Evolutionary conservation across 1,139 yeast genomes (phyloP), one percentile per base, ranked within the genome.

Genomic region (Suhomyces chickasaworum): DNA sequence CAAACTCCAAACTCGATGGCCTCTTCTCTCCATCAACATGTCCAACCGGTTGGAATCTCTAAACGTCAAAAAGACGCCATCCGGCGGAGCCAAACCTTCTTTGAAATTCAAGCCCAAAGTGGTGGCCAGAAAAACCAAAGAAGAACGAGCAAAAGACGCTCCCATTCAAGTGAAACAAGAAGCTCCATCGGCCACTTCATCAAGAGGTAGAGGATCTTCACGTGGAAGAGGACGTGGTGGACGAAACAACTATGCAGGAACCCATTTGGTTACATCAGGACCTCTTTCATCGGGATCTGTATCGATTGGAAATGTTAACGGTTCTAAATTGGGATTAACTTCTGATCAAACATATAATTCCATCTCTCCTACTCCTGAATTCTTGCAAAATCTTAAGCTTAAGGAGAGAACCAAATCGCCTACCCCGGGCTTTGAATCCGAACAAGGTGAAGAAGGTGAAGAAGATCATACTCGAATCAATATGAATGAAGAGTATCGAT

Each of bases 21-120:
- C 25, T 2, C 10, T 29, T 15, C 27, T 18, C 25, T 10, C 18
- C 20, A 27, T 37, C 30, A 35, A 10, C 44, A 74, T 74, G 78
- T 71, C 78, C 29, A 73, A 74, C 55, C 60, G 79, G 48, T 64
- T 75, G 49, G 79, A 74, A 41, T 73, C 78, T 18, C 65, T 75
- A 55, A 72, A 68, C 54, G 57, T 71, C 37, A 69, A 68, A 48
- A 66, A 68, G 52, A 58, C 69, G 12, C 52, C 59, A 3, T 37
- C 57, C 3, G 45, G 47, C 30, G 46, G 48, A 30, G 45, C 69
- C n/a, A 82, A 78, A 56, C 80, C 82, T 17, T 73, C 75, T 23
- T 71, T 80, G 44, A 83, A 85, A 64, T 89, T 89, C 65, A 80
- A 84, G 60, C 97, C 97, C 1, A 89, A 89, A 63, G 84, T 75